These are phyloP conservation scores for Pichia sporocuriosa DNA, from an alignment of 805 yeast genomes.

Conservation along the genomic window DNA sequence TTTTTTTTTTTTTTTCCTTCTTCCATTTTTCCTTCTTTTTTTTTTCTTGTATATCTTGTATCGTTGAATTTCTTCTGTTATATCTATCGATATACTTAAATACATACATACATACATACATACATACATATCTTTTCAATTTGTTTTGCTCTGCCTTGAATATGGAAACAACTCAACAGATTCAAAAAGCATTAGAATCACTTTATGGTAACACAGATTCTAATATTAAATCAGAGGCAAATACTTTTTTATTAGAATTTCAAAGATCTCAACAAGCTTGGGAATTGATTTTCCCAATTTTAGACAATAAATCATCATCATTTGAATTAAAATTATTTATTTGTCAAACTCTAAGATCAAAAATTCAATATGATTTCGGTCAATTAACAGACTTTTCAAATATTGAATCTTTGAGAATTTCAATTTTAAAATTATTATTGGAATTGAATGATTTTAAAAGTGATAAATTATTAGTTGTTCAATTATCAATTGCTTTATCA, in stretches of 20 bases:
- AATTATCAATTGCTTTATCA: constrained; percentile 74
- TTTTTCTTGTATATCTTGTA: too few relatives aligned
- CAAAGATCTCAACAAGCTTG: constrained; percentile 83
- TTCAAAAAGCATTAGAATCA: constrained; percentile 41
- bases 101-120: too few relatives aligned
- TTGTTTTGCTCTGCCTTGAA: not conserved
- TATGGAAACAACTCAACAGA: constrained; percentile 15
- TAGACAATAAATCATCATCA: constrained; percentile 29
- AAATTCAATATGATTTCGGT: constrained; percentile 73
- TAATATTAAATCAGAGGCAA: constrained; percentile 38
- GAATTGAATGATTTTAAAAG: constrained; percentile 24
- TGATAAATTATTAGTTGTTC: constrained; percentile 63
- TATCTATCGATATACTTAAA: too few relatives aligned
- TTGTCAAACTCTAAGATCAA: constrained; percentile 85
- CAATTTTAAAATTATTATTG: constrained; percentile 52
- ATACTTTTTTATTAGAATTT: constrained; percentile 62
- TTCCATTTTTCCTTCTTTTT: too few relatives aligned
- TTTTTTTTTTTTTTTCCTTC: too few relatives aligned
- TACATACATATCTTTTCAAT: too few relatives aligned
- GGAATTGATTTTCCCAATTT: constrained; percentile 55
- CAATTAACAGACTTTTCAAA: constrained; percentile 60
- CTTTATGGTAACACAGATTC: constrained; percentile 33
- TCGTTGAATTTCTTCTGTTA: too few relatives aligned
- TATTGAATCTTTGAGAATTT: constrained; percentile 54
- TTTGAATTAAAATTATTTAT: constrained; percentile 71